These are phyloP conservation scores for Venturiaceae sp. DNA, from an alignment of 2,329 filamentous ascomycete species.

Conservation along the genomic window DNA sequence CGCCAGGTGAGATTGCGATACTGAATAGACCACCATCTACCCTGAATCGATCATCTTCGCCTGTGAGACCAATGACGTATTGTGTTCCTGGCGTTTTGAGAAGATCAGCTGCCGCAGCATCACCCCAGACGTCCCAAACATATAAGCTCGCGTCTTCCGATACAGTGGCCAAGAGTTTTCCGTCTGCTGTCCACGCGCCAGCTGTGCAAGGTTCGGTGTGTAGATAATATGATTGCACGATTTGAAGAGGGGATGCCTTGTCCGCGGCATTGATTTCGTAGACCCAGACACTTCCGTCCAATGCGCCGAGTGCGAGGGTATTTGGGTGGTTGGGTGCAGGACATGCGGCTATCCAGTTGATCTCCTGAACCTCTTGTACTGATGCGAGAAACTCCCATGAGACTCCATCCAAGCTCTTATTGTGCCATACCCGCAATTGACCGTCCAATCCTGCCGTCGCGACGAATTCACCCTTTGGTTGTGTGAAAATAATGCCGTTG, in stretches of 20 bases:
- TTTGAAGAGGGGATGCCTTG: constrained; percentile 54
- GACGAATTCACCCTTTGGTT: constrained; percentile 72
- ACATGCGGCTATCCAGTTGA: constrained; percentile 80
- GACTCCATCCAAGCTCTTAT: constrained; percentile 30
- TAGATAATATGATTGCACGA: constrained; percentile 85
- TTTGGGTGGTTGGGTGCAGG: constrained; percentile 64
- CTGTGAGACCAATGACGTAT: constrained; percentile 67
- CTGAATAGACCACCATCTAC: constrained; percentile 89
- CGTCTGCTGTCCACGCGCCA: constrained; percentile 83
- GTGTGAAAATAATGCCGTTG: constrained; percentile 75
- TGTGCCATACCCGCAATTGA: constrained; percentile 61
- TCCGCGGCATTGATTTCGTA: constrained; percentile 71
- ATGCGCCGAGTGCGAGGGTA: constrained; percentile 76
- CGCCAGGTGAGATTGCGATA: constrained; percentile 71
- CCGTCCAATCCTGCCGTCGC: constrained; percentile 87
- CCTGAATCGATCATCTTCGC: constrained; percentile 77
- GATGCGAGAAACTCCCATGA: constrained; percentile 63
- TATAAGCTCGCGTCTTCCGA: constrained; percentile 81
- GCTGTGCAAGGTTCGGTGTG: constrained; percentile 82
- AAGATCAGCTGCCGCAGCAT: constrained; percentile 56
- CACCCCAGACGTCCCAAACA: constrained; percentile 86
- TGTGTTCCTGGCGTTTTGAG: constrained; percentile 45
- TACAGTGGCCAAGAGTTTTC: constrained; percentile 76
- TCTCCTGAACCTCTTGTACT: constrained; percentile 82
- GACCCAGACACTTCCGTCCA: constrained; percentile 90